Evolutionary conservation across 345 rosid genomes (phyloP).

Genomic region (Carallia brachiata): DNA sequence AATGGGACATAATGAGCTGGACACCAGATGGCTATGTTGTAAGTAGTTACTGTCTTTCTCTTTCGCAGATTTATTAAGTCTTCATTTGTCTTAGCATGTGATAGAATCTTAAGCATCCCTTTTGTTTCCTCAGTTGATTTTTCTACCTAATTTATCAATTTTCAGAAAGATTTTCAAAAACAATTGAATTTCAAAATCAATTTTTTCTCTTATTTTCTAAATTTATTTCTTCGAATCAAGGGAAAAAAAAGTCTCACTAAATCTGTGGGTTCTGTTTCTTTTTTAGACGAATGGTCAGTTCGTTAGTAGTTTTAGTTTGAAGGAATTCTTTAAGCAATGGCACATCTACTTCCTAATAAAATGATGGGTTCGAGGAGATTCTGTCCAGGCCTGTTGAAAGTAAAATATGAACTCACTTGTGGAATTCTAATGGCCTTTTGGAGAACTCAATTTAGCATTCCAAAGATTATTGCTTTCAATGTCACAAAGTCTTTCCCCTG

Average conservation of each 20-base stretch:
- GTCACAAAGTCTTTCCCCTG: not conserved
- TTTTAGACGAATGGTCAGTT: not conserved
- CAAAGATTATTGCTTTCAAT: not conserved
- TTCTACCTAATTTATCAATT: not conserved
- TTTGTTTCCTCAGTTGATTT: not conserved
- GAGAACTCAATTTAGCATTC: not conserved
- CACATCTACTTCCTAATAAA: too few species aligned
- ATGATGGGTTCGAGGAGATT: too few species aligned
- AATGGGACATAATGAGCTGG: slow-evolving; percentile 12
- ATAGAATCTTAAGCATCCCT: not conserved
- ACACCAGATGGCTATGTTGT: slow-evolving; percentile 14
- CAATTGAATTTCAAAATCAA: too few species aligned
- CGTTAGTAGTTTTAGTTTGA: not conserved
- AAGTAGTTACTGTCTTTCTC: not conserved
- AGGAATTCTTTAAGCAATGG: too few species aligned
- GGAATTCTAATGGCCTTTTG: too few species aligned
- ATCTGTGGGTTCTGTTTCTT: not conserved
- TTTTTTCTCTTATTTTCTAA: not conserved
- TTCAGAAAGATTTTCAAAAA: too few species aligned
- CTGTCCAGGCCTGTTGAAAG: too few species aligned
- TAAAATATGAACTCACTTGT: not conserved
- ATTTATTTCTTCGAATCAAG: not conserved
- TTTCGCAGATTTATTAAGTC: not conserved
- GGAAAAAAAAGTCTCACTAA: not conserved
- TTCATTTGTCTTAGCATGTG: not conserved